Evolutionary conservation across 208 protist species (phyloP).

Genomic region (Phytomonas sp.): DNA sequence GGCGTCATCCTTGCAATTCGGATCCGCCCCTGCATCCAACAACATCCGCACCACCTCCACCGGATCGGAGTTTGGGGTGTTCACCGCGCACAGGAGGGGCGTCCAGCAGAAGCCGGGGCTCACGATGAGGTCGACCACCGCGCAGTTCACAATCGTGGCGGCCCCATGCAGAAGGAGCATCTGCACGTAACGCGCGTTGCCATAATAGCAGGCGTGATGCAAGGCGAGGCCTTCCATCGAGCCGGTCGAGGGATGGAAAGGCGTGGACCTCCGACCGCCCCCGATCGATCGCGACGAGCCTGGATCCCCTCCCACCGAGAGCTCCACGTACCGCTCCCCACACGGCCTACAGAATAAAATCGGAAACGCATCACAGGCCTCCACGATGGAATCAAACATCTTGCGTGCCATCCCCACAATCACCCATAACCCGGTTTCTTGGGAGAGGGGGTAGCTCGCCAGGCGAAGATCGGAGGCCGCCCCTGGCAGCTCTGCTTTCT

Average conservation of each 20-base stretch:
- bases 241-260: background rate
- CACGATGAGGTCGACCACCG: conserved; percentile 37
- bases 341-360: conserved; percentile 56
- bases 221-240: conserved; percentile 34
- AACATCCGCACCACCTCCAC: conserved; percentile 60
- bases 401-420: conserved; percentile 49
- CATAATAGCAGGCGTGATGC: conserved; percentile 83
- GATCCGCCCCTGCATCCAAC: conserved; percentile 59
- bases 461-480: conserved; percentile 18
- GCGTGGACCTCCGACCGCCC: background rate
- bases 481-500: background rate
- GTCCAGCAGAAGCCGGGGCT: conserved; percentile 66
- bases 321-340: conserved; percentile 12
- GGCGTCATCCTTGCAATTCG: conserved; percentile 58
- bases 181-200: conserved; percentile 76
- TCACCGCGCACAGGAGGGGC: conserved; percentile 80
- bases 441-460: conserved; percentile 40
- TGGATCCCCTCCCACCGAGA: background rate
- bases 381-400: conserved; percentile 63
- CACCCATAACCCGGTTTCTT: conserved; percentile 69
- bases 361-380: conserved; percentile 54
- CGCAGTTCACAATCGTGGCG: conserved; percentile 65
- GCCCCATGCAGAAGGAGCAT: conserved; percentile 69
- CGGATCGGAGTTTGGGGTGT: conserved; percentile 66
- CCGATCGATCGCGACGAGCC: background rate